A percentile compares a stretch with the other conserved stretches of the same genome.
These are phyloP conservation scores for Zygotorulaspora sp. DNA, from an alignment of 805 yeast species.

Conservation along the genomic window DNA sequence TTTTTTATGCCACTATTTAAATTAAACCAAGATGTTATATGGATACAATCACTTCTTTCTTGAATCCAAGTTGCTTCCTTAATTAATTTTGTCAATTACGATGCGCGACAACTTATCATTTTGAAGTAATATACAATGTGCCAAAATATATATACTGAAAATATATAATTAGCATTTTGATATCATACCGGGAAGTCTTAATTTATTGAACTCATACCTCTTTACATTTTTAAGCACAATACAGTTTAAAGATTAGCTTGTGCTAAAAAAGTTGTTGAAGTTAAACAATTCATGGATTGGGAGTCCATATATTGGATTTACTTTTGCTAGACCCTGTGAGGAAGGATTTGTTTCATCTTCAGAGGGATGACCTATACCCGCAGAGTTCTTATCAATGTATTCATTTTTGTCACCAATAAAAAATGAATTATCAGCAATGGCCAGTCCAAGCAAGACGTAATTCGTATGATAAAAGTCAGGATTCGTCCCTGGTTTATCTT, in stretches of 20 bases:
- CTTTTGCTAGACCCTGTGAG: constrained; percentile 18
- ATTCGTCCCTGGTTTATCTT: constrained; percentile 78
- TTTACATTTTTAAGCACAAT: not conserved
- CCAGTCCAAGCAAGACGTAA: constrained; percentile 73
- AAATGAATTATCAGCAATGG: constrained; percentile 20
- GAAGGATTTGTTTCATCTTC: not conserved
- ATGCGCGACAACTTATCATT: too few species aligned
- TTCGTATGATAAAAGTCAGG: constrained; percentile 92
- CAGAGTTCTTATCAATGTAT: not conserved
- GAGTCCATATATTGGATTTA: constrained; percentile 59
- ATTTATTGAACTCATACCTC: too few species aligned
- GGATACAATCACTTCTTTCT: too few species aligned
- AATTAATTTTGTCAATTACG: too few species aligned
- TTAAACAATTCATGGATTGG: constrained; percentile 34
- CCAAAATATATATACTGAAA: too few species aligned
- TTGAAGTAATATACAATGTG: too few species aligned
- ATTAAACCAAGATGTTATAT: too few species aligned
- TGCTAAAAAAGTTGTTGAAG: not conserved
- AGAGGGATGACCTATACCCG: not conserved
- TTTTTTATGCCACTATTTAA: too few species aligned
- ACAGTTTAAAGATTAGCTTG: not conserved
- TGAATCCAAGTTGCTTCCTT: too few species aligned
- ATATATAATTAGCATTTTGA: too few species aligned
- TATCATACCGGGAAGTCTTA: too few species aligned
- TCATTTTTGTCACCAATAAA: constrained; percentile 5